Percentiles rank a stretch among this genome's conserved stretches.
phyloP scores from a whole-genome alignment of 441 rosid genomes.

The Syzygium malaccense region DNA sequence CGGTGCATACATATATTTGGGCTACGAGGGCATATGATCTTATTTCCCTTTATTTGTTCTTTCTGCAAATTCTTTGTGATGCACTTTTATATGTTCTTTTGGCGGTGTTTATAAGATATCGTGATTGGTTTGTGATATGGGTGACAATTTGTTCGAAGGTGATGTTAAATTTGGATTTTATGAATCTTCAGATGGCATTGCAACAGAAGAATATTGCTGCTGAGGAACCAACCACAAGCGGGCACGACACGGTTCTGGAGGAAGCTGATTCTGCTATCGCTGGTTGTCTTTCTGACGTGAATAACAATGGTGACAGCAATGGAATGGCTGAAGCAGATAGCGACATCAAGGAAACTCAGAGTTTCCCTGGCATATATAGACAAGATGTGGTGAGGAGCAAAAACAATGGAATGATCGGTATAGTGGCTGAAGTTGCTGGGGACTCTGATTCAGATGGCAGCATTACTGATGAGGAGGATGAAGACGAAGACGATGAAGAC shows the following conservation, averaged over 20 bases:
- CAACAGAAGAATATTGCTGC: constrained; percentile 23
- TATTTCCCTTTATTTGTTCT: not conserved
- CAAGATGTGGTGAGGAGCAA: constrained; percentile 77
- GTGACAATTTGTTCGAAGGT: not conserved
- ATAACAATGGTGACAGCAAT: constrained; percentile 12
- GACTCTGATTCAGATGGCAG: constrained; percentile 84
- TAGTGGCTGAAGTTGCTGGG: constrained; percentile 88
- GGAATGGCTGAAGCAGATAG: constrained; percentile 18
- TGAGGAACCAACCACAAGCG: constrained; percentile 23
- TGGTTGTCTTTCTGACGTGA: constrained; percentile 19
- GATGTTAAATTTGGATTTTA: not conserved
- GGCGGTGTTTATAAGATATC: not conserved
- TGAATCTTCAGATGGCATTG: constrained; percentile 52
- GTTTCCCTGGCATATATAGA: constrained; percentile 47
- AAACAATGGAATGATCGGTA: constrained; percentile 48
- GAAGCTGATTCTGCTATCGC: constrained; percentile 14
- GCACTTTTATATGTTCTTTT: not conserved
- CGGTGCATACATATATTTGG: not conserved
- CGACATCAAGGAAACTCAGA: constrained; percentile 21
- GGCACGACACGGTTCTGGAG: constrained; percentile 4
- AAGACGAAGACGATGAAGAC: constrained; percentile 12
- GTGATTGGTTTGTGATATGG: not conserved
- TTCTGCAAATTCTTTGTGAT: not conserved
- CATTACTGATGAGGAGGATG: constrained; percentile 54
- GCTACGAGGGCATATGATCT: not conserved